Percentiles rank a stretch among this genome's conserved stretches.
Conservation (phyloP, 495 filamentous ascomycete species). For the Penicillium soppii region DNA sequence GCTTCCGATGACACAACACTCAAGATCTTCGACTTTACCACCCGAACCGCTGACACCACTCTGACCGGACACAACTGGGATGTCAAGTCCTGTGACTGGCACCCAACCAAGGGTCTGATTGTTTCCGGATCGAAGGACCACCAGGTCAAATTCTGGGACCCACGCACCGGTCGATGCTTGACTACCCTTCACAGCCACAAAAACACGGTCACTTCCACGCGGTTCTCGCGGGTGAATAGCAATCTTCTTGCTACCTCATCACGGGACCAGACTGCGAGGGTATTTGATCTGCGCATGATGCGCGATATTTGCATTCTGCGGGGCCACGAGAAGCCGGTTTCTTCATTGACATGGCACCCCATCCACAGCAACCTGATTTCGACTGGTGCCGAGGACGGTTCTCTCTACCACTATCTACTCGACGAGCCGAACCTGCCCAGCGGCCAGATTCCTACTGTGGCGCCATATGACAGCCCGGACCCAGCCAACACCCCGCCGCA, state of each 20-base stretch:
- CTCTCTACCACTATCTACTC: slow-evolving; percentile 86
- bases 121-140: slow-evolving; percentile 98
- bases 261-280: slow-evolving; percentile 83
- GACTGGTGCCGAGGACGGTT: slow-evolving; percentile 85
- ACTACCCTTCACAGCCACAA: slow-evolving; percentile 98
- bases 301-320: slow-evolving; percentile 88
- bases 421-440: slow-evolving; percentile 84
- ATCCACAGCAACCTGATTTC: slow-evolving; percentile 85
- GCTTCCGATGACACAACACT: slow-evolving; percentile 90
- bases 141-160: slow-evolving; percentile 96
- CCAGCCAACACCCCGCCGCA: slow-evolving; percentile 76
- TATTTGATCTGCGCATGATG: slow-evolving; percentile 98
- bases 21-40: slow-evolving; percentile 96
- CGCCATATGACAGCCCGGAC: slow-evolving; percentile 80
- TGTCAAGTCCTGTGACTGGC: slow-evolving; percentile 94
- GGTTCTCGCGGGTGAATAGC: slow-evolving; percentile 80
- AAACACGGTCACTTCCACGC: slow-evolving; percentile 85
- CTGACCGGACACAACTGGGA: slow-evolving; percentile 94
- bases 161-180: slow-evolving; percentile 80
- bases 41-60: slow-evolving; percentile 73
- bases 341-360: slow-evolving; percentile 90
- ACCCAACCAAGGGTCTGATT: slow-evolving; percentile 89
- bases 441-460: slow-evolving; percentile 63
- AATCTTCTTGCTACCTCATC: slow-evolving; percentile 88
- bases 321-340: slow-evolving; percentile 94